A percentile compares a stretch with the other conserved stretches of the same genome.
phyloP scores from a whole-genome alignment of 176 grass and related monocot species.

The Carex kokanica region DNA sequence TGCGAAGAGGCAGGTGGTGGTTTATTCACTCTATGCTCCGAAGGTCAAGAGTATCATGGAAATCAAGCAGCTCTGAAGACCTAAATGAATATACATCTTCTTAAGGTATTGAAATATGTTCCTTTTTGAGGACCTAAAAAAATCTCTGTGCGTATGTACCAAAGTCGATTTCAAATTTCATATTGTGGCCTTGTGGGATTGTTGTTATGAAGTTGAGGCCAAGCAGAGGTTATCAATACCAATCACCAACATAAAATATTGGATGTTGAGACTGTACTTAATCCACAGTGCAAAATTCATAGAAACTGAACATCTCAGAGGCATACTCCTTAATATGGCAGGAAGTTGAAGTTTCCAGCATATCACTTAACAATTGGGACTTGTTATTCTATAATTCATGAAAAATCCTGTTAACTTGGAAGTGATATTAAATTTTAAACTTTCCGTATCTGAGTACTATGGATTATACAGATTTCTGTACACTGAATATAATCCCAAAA shows the following conservation, averaged over 20 bases:
- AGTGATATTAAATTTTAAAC: background rate
- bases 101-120: background rate
- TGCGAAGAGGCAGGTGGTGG: constrained; percentile 54
- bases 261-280: background rate
- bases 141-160: too few relatives aligned
- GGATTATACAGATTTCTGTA: background rate
- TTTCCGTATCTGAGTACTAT: background rate
- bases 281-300: background rate
- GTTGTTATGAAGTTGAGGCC: background rate
- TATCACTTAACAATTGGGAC: background rate
- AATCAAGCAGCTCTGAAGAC: constrained; percentile 32
- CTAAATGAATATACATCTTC: background rate
- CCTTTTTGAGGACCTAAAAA: too few relatives aligned
- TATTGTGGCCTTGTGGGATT: background rate
- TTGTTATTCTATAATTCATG: background rate
- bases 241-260: background rate
- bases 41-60: constrained; percentile 83
- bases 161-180: background rate
- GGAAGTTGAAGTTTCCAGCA: background rate
- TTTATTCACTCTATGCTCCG: constrained; percentile 79
- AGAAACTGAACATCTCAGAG: background rate
- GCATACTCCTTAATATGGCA: background rate
- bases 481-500: too few relatives aligned
- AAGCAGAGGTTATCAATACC: background rate
- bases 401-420: background rate